A percentile compares a stretch with the other conserved stretches of the same genome.
Evolutionary conservation across 768 basidiomycete genomes (phyloP).

Genomic region (Calocera viscosa): DNA sequence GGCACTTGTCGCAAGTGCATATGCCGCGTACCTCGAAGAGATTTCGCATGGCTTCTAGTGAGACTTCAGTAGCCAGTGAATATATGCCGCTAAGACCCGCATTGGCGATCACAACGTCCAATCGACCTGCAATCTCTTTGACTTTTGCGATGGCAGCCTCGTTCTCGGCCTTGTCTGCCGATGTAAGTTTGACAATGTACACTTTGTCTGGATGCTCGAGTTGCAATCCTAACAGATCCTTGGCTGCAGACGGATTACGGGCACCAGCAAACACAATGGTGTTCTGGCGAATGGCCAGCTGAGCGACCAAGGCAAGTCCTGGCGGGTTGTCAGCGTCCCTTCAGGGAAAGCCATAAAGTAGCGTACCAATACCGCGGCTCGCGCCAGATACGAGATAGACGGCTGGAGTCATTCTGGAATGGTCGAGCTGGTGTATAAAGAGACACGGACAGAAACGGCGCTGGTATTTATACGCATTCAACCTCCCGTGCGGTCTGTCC

Average conservation of each 20-base stretch:
- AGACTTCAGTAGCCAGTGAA: neutral
- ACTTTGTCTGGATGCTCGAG: slow-evolving; percentile 5
- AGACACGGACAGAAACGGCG: no score
- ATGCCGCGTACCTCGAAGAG: no score
- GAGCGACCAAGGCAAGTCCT: slow-evolving; percentile 11
- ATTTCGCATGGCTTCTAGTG: neutral
- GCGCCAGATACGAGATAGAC: no score
- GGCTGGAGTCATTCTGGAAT: no score
- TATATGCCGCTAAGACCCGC: neutral
- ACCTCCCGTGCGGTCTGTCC: no score
- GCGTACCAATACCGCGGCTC: no score
- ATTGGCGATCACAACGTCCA: slow-evolving; percentile 21
- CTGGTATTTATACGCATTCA: no score
- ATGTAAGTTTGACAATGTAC: slow-evolving; percentile 15
- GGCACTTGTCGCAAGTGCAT: no score
- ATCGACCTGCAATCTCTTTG: slow-evolving; percentile 13
- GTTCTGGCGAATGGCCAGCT: neutral
- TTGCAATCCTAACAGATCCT: slow-evolving; percentile 9
- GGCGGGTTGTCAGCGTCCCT: no score
- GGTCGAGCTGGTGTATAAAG: no score
- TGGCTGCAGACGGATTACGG: slow-evolving; percentile 12
- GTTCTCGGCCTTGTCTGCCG: slow-evolving; percentile 14
- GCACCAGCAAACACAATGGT: slow-evolving; percentile 18
- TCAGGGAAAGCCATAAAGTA: no score
- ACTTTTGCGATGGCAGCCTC: slow-evolving; percentile 12